Percentiles rank a stretch among this genome's conserved stretches.
Conservation (phyloP, 495 filamentous ascomycete genomes). For the Trichoderma parareesei region DNA sequence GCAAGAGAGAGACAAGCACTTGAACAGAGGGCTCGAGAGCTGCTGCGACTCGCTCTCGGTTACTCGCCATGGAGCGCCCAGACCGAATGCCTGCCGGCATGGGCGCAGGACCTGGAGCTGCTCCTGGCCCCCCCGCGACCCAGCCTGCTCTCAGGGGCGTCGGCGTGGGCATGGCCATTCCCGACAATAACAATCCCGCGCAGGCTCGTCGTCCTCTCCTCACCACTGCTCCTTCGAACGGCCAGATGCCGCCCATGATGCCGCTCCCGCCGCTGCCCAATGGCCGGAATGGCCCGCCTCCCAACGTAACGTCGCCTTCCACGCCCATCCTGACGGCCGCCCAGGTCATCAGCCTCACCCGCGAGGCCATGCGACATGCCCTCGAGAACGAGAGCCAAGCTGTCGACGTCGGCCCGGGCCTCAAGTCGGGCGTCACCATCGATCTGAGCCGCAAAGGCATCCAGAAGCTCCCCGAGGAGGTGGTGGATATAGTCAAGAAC, state of each 20-base stretch:
- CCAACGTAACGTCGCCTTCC: slow-evolving; percentile 29
- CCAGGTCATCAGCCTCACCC: slow-evolving; percentile 50
- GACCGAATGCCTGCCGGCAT: slow-evolving; percentile 9
- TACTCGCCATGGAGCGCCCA: slow-evolving; percentile 24
- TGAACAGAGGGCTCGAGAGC: not conserved
- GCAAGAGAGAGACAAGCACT: not conserved
- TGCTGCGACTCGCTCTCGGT: not conserved
- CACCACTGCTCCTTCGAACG: slow-evolving; percentile 7
- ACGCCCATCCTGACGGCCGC: slow-evolving; percentile 32
- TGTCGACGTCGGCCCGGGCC: slow-evolving; percentile 56
- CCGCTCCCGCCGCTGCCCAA: slow-evolving; percentile 27
- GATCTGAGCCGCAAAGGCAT: slow-evolving; percentile 82
- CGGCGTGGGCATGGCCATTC: slow-evolving; percentile 22
- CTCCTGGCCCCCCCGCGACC: slow-evolving; percentile 3
- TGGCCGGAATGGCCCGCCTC: slow-evolving; percentile 27
- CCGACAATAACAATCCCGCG: slow-evolving; percentile 27
- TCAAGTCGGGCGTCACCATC: slow-evolving; percentile 76
- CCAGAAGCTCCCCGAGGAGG: slow-evolving; percentile 70
- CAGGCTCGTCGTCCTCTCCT: slow-evolving; percentile 30
- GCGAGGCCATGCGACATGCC: slow-evolving; percentile 57
- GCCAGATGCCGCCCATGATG: slow-evolving; percentile 20
- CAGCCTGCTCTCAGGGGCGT: not conserved
- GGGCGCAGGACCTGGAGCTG: slow-evolving; percentile 4
- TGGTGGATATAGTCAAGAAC: slow-evolving; percentile 86
- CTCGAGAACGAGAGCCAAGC: slow-evolving; percentile 61